Evolutionary conservation across 2,329 filamentous ascomycete species (phyloP).

Genomic region (Pseudomassariella vexata): DNA sequence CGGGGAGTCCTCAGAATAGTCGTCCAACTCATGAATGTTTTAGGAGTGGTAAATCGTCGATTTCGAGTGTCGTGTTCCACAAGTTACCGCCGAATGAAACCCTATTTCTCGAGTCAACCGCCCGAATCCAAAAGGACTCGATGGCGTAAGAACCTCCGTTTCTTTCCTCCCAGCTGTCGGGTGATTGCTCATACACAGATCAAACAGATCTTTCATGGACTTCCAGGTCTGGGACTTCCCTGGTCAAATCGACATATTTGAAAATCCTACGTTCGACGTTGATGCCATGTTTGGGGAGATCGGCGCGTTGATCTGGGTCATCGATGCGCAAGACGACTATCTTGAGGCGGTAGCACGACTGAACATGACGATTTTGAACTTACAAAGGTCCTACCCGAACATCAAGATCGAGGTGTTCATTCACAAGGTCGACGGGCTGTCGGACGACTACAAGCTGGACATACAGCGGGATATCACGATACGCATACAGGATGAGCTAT

Average conservation of each 20-base stretch:
- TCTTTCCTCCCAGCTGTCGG: neutral
- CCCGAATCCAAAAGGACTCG: slow-evolving; percentile 86
- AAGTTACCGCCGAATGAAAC: slow-evolving; percentile 96
- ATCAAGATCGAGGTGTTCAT: slow-evolving; percentile 99
- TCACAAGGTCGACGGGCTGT: slow-evolving; percentile 97
- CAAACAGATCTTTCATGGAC: slow-evolving; percentile 91
- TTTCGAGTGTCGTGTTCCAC: slow-evolving; percentile 98
- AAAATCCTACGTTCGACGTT: slow-evolving; percentile 83
- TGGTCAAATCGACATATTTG: slow-evolving; percentile 83
- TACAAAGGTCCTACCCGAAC: slow-evolving; percentile 82
- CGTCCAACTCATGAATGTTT: too few species aligned
- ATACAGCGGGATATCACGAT: slow-evolving; percentile 96
- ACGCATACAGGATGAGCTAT: slow-evolving; percentile 91
- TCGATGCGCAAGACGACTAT: slow-evolving; percentile 97
- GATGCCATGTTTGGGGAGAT: slow-evolving; percentile 92
- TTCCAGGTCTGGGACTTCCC: slow-evolving; percentile 98
- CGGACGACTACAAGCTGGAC: slow-evolving; percentile 92
- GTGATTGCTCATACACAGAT: slow-evolving; percentile 44
- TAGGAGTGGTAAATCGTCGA: slow-evolving; percentile 97
- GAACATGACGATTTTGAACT: slow-evolving; percentile 81
- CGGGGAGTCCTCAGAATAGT: neutral
- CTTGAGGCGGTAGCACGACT: slow-evolving; percentile 83
- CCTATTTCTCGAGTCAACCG: slow-evolving; percentile 90
- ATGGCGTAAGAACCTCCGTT: slow-evolving; percentile 66
- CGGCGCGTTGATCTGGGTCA: slow-evolving; percentile 95